Evolutionary conservation across 108 stramenopile genomes (phyloP).

Genomic region (Conticribra weissflogii): DNA sequence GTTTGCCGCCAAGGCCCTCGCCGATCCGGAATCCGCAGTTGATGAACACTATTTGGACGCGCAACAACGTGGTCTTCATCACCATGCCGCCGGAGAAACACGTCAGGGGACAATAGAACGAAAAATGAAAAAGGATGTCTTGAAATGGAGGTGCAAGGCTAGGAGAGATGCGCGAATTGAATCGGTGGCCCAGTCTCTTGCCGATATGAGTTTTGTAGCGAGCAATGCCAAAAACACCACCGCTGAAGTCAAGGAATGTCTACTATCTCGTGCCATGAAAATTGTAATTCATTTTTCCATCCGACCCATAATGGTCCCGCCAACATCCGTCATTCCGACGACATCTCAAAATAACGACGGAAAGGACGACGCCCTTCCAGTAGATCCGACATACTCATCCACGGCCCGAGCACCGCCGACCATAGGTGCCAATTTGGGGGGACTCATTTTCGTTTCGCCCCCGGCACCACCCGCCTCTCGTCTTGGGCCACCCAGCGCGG

Average conservation of each 20-base stretch:
- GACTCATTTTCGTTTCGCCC: slow-evolving; percentile 37
- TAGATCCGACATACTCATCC: neutral
- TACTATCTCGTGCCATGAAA: slow-evolving; percentile 38
- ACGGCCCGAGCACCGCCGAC: neutral
- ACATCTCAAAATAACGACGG: neutral
- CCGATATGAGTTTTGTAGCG: slow-evolving; percentile 15
- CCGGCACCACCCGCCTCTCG: slow-evolving; percentile 4
- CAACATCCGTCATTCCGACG: slow-evolving; percentile 2
- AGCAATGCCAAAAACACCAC: neutral
- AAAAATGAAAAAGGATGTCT: slow-evolving; percentile 44
- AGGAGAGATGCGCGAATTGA: slow-evolving; percentile 40
- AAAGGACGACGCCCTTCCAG: neutral
- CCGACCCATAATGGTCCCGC: slow-evolving; percentile 10
- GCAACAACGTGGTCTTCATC: neutral
- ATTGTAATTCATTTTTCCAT: slow-evolving; percentile 49
- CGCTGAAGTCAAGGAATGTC: slow-evolving; percentile 7
- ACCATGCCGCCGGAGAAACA: slow-evolving; percentile 31
- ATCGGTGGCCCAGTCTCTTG: slow-evolving; percentile 33
- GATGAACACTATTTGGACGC: too few relatives aligned
- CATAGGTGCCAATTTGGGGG: slow-evolving; percentile 46
- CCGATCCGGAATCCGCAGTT: neutral
- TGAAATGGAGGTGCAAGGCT: slow-evolving; percentile 41
- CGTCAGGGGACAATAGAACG: slow-evolving; percentile 23
- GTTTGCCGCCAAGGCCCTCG: neutral
- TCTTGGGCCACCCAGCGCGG: neutral